These are phyloP conservation scores for Pseudocohnilembus persalinus DNA, from an alignment of 169 alveolate species.

Conservation along the genomic window DNA sequence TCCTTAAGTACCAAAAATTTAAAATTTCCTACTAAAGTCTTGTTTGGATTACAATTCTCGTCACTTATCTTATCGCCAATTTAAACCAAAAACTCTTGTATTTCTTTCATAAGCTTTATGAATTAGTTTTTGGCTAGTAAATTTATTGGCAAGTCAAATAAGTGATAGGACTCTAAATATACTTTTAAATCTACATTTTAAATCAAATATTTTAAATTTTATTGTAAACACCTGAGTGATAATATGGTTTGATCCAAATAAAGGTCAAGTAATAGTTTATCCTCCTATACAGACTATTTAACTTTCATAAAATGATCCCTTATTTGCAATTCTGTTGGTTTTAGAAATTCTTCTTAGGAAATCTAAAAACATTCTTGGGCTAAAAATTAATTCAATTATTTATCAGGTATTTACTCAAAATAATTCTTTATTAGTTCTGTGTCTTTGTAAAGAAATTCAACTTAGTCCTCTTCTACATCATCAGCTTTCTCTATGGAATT, in stretches of 20 bases:
- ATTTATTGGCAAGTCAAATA: neutral
- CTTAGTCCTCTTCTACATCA: neutral
- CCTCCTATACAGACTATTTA: no score
- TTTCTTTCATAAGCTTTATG: neutral
- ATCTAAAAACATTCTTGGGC: neutral
- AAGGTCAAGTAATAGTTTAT: neutral
- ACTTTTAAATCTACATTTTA: neutral
- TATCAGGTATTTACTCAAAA: neutral
- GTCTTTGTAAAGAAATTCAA: no score
- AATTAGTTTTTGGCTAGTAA: no score
- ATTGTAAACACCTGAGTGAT: neutral
- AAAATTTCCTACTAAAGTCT: neutral
- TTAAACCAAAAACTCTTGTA: no score
- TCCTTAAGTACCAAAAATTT: neutral
- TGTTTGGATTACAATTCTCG: neutral
- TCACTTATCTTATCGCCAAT: neutral
- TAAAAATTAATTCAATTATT: no score
- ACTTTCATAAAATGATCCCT: neutral
- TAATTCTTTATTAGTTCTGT: neutral
- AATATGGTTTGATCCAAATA: no score
- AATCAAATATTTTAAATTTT: no score
- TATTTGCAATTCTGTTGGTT: neutral
- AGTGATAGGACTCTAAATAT: neutral
- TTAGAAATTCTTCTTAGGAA: no score
- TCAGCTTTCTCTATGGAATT: neutral